Evolutionary conservation across 2,329 filamentous ascomycete species (phyloP).

Genomic region (Penicillium sp.): DNA sequence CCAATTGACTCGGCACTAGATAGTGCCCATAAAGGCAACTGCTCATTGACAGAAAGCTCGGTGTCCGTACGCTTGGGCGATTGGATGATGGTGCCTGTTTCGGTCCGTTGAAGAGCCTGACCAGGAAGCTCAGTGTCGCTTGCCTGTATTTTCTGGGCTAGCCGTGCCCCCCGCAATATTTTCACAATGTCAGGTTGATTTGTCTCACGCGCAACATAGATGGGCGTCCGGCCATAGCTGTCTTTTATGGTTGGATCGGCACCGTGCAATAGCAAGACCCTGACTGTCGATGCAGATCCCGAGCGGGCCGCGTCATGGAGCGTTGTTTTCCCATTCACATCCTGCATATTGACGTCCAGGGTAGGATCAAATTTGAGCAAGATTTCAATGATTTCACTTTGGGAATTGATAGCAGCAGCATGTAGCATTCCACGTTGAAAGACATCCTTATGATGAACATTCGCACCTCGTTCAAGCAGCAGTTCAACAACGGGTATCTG

Average conservation of each 20-base stretch:
- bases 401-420: slow-evolving; percentile 8
- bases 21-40: slow-evolving; percentile 4
- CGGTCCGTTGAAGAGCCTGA: slow-evolving; percentile 6
- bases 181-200: not conserved
- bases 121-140: not conserved
- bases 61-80: slow-evolving; percentile 4
- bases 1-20: slow-evolving; percentile 8
- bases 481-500: slow-evolving; percentile 8
- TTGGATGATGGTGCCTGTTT: slow-evolving; percentile 6
- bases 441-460: slow-evolving; percentile 10
- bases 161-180: slow-evolving; percentile 2
- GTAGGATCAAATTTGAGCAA: slow-evolving; percentile 7
- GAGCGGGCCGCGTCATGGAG: slow-evolving; percentile 10
- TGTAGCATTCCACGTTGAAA: slow-evolving; percentile 13
- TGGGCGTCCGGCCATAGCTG: slow-evolving; percentile 11
- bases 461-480: slow-evolving; percentile 10
- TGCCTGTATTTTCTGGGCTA: not conserved
- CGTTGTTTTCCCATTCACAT: slow-evolving; percentile 8
- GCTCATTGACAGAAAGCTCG: slow-evolving; percentile 2
- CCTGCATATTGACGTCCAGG: slow-evolving; percentile 13
- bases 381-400: slow-evolving; percentile 1
- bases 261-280: slow-evolving; percentile 1
- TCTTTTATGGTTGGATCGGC: slow-evolving; percentile 9
- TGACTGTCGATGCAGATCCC: not conserved
- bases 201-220: slow-evolving; percentile 9